phyloP scores from a whole-genome alignment of 139 green algal genomes.

The Eudorina sp. region DNA sequence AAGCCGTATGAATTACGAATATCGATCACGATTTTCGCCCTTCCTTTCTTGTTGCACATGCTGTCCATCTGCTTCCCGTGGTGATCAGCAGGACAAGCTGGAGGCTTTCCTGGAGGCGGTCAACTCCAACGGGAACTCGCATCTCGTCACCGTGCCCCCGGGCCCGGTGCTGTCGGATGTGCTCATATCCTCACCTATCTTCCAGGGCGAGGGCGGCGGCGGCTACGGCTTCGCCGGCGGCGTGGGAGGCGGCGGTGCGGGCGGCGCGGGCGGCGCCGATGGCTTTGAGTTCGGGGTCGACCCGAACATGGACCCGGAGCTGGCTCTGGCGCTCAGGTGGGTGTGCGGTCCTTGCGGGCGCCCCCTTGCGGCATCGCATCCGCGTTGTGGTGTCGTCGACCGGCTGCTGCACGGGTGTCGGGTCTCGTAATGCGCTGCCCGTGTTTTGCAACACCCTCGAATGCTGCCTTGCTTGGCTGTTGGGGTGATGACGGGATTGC shows the following conservation, averaged over 20 bases:
- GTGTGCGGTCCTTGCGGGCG: too few relatives aligned
- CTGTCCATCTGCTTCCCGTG: background rate
- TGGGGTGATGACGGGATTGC: too few relatives aligned
- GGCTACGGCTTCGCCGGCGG: conserved; percentile 71
- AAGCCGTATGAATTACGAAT: too few relatives aligned
- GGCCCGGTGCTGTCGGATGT: conserved; percentile 93
- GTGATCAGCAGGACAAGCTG: conserved; percentile 87
- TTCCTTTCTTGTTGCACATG: too few relatives aligned
- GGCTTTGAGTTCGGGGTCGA: conserved; percentile 97
- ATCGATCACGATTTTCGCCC: too few relatives aligned
- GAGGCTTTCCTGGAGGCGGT: conserved; percentile 93
- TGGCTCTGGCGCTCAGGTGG: conserved; percentile 85
- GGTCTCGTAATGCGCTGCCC: too few relatives aligned
- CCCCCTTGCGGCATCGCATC: too few relatives aligned
- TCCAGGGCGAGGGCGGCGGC: conserved; percentile 80
- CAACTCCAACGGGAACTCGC: conserved; percentile 94
- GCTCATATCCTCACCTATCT: conserved; percentile 95
- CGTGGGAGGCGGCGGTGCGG: conserved; percentile 54
- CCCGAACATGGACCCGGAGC: conserved; percentile 97
- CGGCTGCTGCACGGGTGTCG: too few relatives aligned
- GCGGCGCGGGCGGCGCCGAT: conserved; percentile 66
- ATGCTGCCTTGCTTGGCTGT: too few relatives aligned
- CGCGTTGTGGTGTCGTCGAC: too few relatives aligned
- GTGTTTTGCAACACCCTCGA: too few relatives aligned
- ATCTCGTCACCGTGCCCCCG: conserved; percentile 93